These are phyloP conservation scores for Fusarium fujikuroi DNA, from an alignment of 2,329 filamentous ascomycete species.

Conservation along the genomic window DNA sequence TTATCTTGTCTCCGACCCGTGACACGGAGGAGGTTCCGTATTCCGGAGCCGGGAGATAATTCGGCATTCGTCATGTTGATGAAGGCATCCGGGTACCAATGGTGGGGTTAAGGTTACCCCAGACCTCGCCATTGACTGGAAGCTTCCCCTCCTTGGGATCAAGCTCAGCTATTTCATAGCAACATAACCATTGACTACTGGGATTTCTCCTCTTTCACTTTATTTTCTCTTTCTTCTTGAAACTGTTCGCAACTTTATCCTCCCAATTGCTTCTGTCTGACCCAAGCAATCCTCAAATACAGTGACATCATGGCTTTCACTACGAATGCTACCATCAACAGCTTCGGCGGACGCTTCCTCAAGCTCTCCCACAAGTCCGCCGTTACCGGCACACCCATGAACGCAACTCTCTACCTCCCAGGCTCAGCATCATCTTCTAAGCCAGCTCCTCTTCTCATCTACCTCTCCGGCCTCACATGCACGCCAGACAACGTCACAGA, in stretches of 20 bases:
- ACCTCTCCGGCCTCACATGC: slow-evolving; percentile 94
- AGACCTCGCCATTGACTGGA: slow-evolving; percentile 21
- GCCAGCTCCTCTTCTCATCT: slow-evolving; percentile 85
- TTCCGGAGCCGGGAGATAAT: slow-evolving; percentile 39
- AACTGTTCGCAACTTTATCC: neutral
- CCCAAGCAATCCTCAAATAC: neutral
- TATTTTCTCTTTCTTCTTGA: neutral
- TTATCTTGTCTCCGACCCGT: slow-evolving; percentile 11
- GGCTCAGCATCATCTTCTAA: slow-evolving; percentile 67
- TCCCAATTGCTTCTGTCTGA: slow-evolving; percentile 3
- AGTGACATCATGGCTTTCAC: slow-evolving; percentile 79
- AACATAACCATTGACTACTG: slow-evolving; percentile 6
- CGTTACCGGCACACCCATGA: slow-evolving; percentile 87
- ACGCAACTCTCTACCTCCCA: slow-evolving; percentile 91
- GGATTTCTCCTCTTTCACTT: slow-evolving; percentile 3
- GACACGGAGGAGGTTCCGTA: slow-evolving; percentile 30
- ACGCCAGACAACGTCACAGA: slow-evolving; percentile 87
- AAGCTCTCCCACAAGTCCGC: slow-evolving; percentile 90
- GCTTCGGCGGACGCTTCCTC: slow-evolving; percentile 92
- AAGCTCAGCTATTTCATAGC: slow-evolving; percentile 24
- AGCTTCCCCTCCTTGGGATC: slow-evolving; percentile 33
- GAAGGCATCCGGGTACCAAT: slow-evolving; percentile 23
- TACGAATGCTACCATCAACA: slow-evolving; percentile 88
- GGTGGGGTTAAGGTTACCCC: slow-evolving; percentile 35
- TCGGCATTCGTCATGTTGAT: slow-evolving; percentile 37